Evolutionary conservation across 306 rosid species (phyloP).

Genomic region (Casuarina equisetifolia): DNA sequence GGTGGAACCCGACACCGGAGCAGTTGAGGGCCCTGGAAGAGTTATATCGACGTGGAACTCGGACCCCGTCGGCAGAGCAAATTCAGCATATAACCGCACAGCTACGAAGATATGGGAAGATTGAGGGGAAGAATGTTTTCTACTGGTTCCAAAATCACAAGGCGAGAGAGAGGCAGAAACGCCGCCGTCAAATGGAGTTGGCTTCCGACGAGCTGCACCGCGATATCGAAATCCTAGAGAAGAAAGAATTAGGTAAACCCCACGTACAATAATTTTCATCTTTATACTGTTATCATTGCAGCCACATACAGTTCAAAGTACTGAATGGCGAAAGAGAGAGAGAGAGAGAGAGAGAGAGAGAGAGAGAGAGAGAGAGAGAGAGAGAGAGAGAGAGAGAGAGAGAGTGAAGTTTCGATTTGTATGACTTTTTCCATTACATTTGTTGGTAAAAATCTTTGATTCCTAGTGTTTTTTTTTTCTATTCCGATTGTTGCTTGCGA

Average conservation of each 20-base stretch:
- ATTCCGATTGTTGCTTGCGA: conserved; percentile 47
- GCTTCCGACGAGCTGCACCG: conserved; percentile 30
- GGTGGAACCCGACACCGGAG: conserved; percentile 96
- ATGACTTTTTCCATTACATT: conserved; percentile 21
- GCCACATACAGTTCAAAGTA: background rate
- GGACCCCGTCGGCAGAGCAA: conserved; percentile 95
- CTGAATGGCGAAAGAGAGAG: background rate
- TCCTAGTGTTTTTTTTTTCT: conserved; percentile 20
- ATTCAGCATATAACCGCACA: conserved; percentile 88
- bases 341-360: background rate
- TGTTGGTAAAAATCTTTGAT: conserved; percentile 28
- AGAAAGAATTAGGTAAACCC: conserved; percentile 52
- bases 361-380: conserved; percentile 9
- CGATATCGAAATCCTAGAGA: conserved; percentile 40
- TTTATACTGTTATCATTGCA: too few relatives aligned
- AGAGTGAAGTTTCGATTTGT: background rate
- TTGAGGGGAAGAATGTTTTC: conserved; percentile 95
- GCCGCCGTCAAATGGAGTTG: conserved; percentile 92
- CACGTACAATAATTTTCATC: background rate
- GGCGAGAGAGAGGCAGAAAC: conserved; percentile 93
- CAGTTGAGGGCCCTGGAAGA: conserved; percentile 85
- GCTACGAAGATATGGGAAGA: conserved; percentile 77
- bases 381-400: conserved; percentile 4
- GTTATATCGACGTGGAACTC: conserved; percentile 72
- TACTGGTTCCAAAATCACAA: conserved; percentile 98